Conservation (phyloP, 257 asterid species). For the Ophiorrhiza pumila region DNA sequence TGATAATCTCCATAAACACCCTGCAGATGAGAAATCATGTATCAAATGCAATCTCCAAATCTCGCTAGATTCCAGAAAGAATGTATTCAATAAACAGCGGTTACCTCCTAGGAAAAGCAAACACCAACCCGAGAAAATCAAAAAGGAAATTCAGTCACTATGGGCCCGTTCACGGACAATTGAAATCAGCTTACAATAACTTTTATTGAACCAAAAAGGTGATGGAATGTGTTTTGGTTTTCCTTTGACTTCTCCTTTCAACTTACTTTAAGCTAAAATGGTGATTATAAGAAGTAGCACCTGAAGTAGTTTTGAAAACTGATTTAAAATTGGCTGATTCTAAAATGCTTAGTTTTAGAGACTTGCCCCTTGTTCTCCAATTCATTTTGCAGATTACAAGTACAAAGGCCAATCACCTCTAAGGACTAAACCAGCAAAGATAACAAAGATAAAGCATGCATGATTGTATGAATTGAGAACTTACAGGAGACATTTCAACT, state of each 20-base stretch:
- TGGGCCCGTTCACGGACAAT: no score
- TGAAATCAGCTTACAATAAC: no score
- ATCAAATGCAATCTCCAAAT: background rate
- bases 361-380: no score
- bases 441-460: background rate
- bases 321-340: no score
- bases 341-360: no score
- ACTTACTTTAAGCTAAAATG: background rate
- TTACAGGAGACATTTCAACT: conserved; percentile 31
- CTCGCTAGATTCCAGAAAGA: background rate
- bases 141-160: background rate
- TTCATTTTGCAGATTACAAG: background rate
- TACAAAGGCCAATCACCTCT: background rate
- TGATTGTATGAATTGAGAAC: conserved; percentile 9
- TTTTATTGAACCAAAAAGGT: no score
- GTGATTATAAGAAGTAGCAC: background rate
- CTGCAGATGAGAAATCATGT: conserved; percentile 22
- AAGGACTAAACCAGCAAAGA: background rate
- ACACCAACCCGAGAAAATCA: background rate
- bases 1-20: conserved; percentile 37
- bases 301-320: background rate
- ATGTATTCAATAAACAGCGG: background rate
- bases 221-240: background rate
- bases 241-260: background rate
- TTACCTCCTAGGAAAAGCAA: background rate